phyloP scores from a whole-genome alignment of 1,284 basidiomycete genomes.

The Ceratobasidium sp. region DNA sequence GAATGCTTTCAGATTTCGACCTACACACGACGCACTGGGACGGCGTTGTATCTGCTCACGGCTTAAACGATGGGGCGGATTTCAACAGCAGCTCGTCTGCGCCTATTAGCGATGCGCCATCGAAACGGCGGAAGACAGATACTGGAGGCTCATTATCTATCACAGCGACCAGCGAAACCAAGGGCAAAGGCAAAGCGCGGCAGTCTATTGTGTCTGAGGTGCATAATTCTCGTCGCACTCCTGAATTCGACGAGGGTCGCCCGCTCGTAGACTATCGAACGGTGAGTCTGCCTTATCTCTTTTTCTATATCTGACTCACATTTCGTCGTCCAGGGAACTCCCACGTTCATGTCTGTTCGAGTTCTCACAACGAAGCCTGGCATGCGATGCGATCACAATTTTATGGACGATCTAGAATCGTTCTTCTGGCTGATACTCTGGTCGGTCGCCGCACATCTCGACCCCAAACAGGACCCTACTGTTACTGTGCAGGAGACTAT shows the following conservation, averaged over 20 bases:
- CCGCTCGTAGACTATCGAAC: no score
- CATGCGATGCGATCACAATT: conserved; percentile 12
- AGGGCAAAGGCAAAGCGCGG: no score
- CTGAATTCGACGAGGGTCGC: no score
- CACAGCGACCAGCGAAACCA: no score
- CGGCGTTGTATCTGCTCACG: no score
- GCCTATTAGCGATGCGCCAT: no score
- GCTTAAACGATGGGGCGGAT: no score
- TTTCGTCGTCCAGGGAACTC: neutral
- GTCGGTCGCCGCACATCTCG: neutral
- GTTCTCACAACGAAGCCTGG: neutral
- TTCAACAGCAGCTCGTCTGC: no score
- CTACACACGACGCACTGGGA: neutral
- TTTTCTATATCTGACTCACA: neutral
- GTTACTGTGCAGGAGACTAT: neutral
- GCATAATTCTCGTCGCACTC: no score
- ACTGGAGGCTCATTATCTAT: no score
- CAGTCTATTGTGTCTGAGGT: no score
- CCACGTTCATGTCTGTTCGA: conserved; percentile 22
- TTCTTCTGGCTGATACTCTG: conserved; percentile 42
- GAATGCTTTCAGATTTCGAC: conserved; percentile 11
- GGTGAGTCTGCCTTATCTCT: neutral
- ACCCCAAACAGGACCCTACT: neutral
- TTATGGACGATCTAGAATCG: conserved; percentile 42
- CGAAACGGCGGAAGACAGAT: no score